phyloP scores from a whole-genome alignment of 768 basidiomycete genomes.

The Cystoderma amianthinum region DNA sequence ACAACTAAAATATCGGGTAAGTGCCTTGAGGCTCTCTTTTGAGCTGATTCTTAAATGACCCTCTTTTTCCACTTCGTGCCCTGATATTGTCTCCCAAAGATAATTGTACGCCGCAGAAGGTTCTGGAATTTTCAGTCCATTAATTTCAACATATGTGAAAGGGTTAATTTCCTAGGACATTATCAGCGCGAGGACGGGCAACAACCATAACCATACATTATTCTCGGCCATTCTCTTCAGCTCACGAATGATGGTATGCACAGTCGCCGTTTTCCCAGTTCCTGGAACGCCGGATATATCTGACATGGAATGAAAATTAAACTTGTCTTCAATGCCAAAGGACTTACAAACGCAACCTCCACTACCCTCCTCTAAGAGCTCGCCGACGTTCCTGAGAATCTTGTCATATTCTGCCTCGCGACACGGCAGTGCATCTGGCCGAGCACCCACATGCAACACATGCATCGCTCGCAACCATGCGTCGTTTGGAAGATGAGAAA shows the following conservation, averaged over 20 bases:
- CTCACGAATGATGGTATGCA: slow-evolving; percentile 87
- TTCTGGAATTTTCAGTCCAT: slow-evolving; percentile 89
- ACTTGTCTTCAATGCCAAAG: not conserved
- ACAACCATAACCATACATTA: slow-evolving; percentile 40
- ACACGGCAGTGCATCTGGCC: slow-evolving; percentile 87
- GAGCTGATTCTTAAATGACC: slow-evolving; percentile 62
- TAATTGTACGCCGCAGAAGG: slow-evolving; percentile 88
- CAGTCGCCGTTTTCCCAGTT: slow-evolving; percentile 97
- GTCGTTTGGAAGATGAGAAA: slow-evolving; percentile 57
- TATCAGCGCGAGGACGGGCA: not conserved
- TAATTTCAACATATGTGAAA: slow-evolving; percentile 97
- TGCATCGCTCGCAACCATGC: slow-evolving; percentile 88
- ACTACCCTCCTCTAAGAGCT: slow-evolving; percentile 85
- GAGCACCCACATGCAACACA: slow-evolving; percentile 85
- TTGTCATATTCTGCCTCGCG: slow-evolving; percentile 78
- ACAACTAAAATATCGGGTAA: slow-evolving; percentile 73
- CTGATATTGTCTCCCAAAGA: slow-evolving; percentile 90
- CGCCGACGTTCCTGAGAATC: slow-evolving; percentile 71
- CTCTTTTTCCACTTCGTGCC: slow-evolving; percentile 56
- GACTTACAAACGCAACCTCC: slow-evolving; percentile 92
- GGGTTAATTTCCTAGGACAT: slow-evolving; percentile 75
- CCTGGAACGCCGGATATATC: slow-evolving; percentile 99
- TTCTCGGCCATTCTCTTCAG: slow-evolving; percentile 83
- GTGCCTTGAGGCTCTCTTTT: slow-evolving; percentile 76
- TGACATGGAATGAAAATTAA: slow-evolving; percentile 19